phyloP scores from a whole-genome alignment of 495 filamentous ascomycete species.

The Chaetomium tenue region DNA sequence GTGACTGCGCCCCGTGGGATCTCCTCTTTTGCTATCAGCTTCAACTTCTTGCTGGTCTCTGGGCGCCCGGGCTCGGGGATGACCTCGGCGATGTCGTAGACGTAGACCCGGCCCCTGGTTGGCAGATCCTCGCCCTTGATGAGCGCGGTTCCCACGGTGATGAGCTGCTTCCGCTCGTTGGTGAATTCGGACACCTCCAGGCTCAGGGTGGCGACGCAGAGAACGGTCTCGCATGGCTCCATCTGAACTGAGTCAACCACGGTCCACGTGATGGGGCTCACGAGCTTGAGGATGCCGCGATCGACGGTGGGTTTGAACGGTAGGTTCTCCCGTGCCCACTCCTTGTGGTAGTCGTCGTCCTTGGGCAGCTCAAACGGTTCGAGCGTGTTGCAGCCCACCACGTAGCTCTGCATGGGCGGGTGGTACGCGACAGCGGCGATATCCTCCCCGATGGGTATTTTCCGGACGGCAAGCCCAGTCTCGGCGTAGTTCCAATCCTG shows the following conservation, averaged over 20 bases:
- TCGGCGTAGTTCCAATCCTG: slow-evolving; percentile 61
- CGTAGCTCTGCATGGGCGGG: slow-evolving; percentile 67
- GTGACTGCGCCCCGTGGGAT: slow-evolving; percentile 90
- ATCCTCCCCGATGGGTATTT: slow-evolving; percentile 66
- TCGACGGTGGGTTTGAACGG: slow-evolving; percentile 66
- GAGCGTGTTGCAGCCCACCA: slow-evolving; percentile 64
- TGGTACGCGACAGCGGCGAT: slow-evolving; percentile 76
- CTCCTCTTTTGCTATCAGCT: slow-evolving; percentile 82
- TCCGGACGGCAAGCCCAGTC: slow-evolving; percentile 66
- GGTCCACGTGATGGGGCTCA: slow-evolving; percentile 71
- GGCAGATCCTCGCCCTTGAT: slow-evolving; percentile 85
- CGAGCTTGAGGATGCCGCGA: slow-evolving; percentile 66
- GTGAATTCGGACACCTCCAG: slow-evolving; percentile 89
- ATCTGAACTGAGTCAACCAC: slow-evolving; percentile 71
- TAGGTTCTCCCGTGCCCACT: slow-evolving; percentile 67
- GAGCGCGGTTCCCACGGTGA: slow-evolving; percentile 82
- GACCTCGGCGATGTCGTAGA: slow-evolving; percentile 87
- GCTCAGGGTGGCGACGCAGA: slow-evolving; percentile 77
- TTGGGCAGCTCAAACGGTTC: slow-evolving; percentile 78
- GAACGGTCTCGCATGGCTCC: slow-evolving; percentile 69
- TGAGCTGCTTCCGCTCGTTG: slow-evolving; percentile 74
- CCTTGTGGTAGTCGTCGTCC: slow-evolving; percentile 76
- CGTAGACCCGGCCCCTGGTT: slow-evolving; percentile 78
- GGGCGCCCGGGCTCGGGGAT: slow-evolving; percentile 83
- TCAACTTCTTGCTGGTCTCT: slow-evolving; percentile 79